Conservation (phyloP, 1,139 yeast species). For the Spathaspora jeffriesii region DNA sequence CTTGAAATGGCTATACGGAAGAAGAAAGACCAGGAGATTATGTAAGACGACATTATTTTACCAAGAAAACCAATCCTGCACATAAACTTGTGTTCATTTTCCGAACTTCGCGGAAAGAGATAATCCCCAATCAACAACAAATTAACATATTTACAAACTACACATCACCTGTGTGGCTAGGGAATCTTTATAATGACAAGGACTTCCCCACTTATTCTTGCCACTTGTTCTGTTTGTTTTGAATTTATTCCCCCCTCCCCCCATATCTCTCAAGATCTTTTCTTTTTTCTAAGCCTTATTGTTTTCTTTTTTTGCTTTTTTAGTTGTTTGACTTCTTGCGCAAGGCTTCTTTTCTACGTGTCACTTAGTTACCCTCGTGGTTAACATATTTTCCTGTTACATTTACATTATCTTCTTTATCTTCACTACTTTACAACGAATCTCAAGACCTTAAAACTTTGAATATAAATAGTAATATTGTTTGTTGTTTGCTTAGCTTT, state of each 20-base stretch:
- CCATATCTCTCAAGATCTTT: slow-evolving; percentile 1
- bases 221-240: not conserved
- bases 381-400: not conserved
- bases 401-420: not conserved
- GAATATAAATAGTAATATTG: not conserved
- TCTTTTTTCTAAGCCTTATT: not conserved
- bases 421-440: slow-evolving; percentile 1
- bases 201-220: not conserved
- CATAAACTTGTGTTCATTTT: not conserved
- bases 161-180: not conserved
- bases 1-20: not conserved
- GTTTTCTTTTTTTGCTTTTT: not conserved
- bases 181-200: not conserved
- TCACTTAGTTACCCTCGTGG: slow-evolving; percentile 1
- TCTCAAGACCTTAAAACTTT: not conserved
- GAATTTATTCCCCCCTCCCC: not conserved
- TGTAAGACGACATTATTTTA: not conserved
- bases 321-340: not conserved
- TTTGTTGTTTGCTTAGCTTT: not conserved
- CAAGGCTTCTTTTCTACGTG: not conserved
- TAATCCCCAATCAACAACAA: not conserved
- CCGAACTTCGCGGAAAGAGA: not conserved
- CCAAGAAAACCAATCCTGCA: not conserved
- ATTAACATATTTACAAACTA: not conserved
- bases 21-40: not conserved